A percentile compares a stretch with the other conserved stretches of the same genome.
Conservation (phyloP, 2,329 filamentous ascomycete species). For the Zymoseptoria pseudotritici region DNA sequence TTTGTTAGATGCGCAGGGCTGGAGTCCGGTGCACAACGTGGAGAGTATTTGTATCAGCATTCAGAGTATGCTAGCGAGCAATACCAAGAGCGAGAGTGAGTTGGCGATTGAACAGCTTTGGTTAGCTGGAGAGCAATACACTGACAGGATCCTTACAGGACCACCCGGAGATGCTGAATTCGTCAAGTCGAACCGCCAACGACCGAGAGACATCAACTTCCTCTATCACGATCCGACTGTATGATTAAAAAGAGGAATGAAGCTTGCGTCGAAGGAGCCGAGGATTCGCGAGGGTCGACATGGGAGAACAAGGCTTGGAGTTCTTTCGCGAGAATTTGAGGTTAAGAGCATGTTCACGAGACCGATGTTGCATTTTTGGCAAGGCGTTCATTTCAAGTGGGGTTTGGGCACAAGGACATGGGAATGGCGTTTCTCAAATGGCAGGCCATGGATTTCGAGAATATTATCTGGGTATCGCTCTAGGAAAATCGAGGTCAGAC, state of each 20-base stretch:
- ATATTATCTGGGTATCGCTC: background rate
- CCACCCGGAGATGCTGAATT: conserved; percentile 88
- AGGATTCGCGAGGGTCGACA: background rate
- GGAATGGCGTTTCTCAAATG: background rate
- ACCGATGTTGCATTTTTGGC: background rate
- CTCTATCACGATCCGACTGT: conserved; percentile 80
- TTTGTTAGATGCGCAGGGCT: conserved; percentile 76
- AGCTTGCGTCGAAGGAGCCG: background rate
- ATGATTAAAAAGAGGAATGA: conserved; percentile 19
- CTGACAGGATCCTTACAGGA: conserved; percentile 14
- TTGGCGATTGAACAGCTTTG: background rate
- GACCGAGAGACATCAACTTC: conserved; percentile 86
- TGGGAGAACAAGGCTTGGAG: background rate
- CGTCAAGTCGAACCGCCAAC: conserved; percentile 66
- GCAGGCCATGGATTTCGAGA: background rate
- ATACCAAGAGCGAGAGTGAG: conserved; percentile 74
- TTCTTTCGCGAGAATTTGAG: background rate
- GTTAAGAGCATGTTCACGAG: background rate
- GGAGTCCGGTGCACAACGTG: conserved; percentile 95
- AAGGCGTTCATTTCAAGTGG: background rate
- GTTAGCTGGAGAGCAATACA: background rate
- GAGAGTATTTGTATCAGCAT: conserved; percentile 96
- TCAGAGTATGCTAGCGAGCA: conserved; percentile 96
- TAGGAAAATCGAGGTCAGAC: background rate
- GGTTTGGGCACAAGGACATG: background rate